Conservation (phyloP, 1,284 basidiomycete genomes). For the Schizophyllum commune region DNA sequence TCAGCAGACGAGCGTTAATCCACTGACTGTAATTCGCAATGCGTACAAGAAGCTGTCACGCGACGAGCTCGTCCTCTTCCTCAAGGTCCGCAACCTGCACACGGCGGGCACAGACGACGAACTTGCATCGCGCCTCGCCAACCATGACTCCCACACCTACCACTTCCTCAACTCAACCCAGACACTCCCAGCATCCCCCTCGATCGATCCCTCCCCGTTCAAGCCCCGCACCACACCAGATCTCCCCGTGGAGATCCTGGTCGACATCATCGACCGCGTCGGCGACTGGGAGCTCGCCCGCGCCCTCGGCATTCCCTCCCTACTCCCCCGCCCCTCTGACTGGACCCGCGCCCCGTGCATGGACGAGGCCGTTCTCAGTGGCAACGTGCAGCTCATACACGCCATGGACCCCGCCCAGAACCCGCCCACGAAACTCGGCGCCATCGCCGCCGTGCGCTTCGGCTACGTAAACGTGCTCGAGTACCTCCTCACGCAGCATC, state of each 20-base stretch:
- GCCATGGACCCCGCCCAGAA: conserved; percentile 44
- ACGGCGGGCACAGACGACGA: conserved; percentile 51
- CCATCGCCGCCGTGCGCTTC: conserved; percentile 59
- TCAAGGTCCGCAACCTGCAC: conserved; percentile 59
- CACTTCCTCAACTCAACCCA: conserved; percentile 38
- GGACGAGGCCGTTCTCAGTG: conserved; percentile 63
- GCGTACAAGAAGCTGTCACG: conserved; percentile 53
- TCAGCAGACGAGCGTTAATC: neutral
- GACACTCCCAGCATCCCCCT: conserved; percentile 16
- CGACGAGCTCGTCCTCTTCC: conserved; percentile 65
- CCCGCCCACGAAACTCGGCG: conserved; percentile 62
- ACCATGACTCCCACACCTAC: conserved; percentile 66
- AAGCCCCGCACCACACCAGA: conserved; percentile 30
- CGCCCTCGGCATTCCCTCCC: conserved; percentile 66
- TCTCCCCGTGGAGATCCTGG: conserved; percentile 68
- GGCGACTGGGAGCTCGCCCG: conserved; percentile 77
- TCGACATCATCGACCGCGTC: conserved; percentile 66
- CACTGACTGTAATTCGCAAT: neutral
- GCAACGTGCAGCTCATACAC: conserved; percentile 50
- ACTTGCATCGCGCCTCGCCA: conserved; percentile 58
- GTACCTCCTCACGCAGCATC: conserved; percentile 57
- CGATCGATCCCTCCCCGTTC: conserved; percentile 17
- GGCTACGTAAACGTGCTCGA: conserved; percentile 69
- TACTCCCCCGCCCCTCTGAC: conserved; percentile 52
- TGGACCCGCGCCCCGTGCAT: conserved; percentile 64